Evolutionary conservation across 2,329 filamentous ascomycete species (phyloP).

Genomic region (Calonectria naviculata): DNA sequence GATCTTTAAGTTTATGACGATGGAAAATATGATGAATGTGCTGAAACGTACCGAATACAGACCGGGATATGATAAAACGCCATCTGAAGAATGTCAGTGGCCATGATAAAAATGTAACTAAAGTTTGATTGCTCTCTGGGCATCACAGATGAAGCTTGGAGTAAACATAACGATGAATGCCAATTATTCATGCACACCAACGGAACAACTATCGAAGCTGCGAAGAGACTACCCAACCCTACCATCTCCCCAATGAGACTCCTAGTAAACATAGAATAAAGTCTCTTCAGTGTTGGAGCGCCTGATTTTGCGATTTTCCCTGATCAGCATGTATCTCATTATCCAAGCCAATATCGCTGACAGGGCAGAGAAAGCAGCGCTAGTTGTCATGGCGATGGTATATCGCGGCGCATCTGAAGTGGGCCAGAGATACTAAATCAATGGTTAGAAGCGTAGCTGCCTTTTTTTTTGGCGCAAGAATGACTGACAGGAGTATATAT

Average conservation of each 20-base stretch:
- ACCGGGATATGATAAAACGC: too few relatives aligned
- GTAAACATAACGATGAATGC: too few relatives aligned
- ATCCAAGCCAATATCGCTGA: constrained; percentile 52
- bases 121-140: too few relatives aligned
- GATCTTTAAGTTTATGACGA: not conserved
- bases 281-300: constrained; percentile 32
- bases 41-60: too few relatives aligned
- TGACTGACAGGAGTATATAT: not conserved
- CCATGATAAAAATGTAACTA: not conserved
- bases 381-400: constrained; percentile 28
- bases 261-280: constrained; percentile 43
- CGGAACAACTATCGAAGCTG: too few relatives aligned
- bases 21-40: too few relatives aligned
- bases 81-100: not conserved
- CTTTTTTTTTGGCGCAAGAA: too few relatives aligned
- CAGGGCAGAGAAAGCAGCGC: constrained; percentile 39
- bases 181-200: too few relatives aligned
- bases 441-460: constrained; percentile 13
- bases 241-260: too few relatives aligned
- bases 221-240: too few relatives aligned
- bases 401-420: constrained; percentile 21
- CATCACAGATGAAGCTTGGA: too few relatives aligned
- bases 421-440: constrained; percentile 25
- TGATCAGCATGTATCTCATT: constrained; percentile 46
- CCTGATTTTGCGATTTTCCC: constrained; percentile 47